Percentiles rank a stretch among this genome's conserved stretches.
phyloP scores from a whole-genome alignment of 2,329 filamentous ascomycete species.

The Pseudomassariella vexata region DNA sequence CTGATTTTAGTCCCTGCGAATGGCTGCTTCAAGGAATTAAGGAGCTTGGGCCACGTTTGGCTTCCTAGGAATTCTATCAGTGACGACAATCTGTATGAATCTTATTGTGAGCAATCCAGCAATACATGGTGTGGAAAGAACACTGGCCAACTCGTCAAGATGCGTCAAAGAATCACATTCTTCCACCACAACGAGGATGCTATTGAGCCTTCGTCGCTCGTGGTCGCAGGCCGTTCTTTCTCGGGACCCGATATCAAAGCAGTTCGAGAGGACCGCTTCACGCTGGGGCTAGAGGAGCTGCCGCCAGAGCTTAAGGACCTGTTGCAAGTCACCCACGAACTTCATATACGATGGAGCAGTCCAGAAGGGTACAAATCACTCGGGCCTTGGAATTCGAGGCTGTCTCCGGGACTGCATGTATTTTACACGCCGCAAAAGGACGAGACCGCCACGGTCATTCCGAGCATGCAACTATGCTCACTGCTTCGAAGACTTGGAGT shows the following conservation, averaged over 20 bases:
- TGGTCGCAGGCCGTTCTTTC: slow-evolving; percentile 50
- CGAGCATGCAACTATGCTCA: slow-evolving; percentile 22
- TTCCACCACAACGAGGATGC: slow-evolving; percentile 59
- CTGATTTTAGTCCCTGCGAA: too few species aligned
- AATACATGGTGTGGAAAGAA: too few species aligned
- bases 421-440: slow-evolving; percentile 60
- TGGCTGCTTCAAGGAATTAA: too few species aligned
- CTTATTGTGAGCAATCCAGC: too few species aligned
- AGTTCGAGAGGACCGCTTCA: slow-evolving; percentile 74
- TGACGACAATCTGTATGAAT: too few species aligned
- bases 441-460: slow-evolving; percentile 18
- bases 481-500: slow-evolving; percentile 26
- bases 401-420: slow-evolving; percentile 77
- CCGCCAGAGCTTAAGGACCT: slow-evolving; percentile 59
- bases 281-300: slow-evolving; percentile 67
- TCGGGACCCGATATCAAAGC: slow-evolving; percentile 53
- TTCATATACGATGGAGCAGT: slow-evolving; percentile 77
- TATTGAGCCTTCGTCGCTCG: slow-evolving; percentile 59
- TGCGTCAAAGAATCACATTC: slow-evolving; percentile 79
- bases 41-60: too few species aligned
- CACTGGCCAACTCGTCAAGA: too few species aligned
- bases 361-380: slow-evolving; percentile 49
- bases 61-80: too few species aligned
- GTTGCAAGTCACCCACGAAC: slow-evolving; percentile 59
- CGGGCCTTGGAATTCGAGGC: slow-evolving; percentile 66